Evolutionary conservation across 176 grass and related monocot genomes (phyloP).

Genomic region (Thalia dealbata): DNA sequence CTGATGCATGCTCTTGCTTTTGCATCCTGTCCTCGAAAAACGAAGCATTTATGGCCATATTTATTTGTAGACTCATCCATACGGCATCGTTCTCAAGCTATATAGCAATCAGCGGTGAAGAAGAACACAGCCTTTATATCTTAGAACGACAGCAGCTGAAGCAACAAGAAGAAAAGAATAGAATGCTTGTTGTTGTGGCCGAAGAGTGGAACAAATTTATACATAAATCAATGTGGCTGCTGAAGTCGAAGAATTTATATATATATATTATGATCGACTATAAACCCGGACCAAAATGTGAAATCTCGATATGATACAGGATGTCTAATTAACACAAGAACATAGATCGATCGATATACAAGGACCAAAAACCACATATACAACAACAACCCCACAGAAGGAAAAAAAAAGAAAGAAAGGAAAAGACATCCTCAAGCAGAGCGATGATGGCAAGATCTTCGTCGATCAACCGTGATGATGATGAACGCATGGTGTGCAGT

Average conservation of each 20-base stretch:
- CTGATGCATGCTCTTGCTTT: background rate
- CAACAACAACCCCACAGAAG: background rate
- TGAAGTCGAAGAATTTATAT: background rate
- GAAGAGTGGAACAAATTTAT: no score
- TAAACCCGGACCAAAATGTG: background rate
- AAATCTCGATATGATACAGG: slow-evolving; percentile 1
- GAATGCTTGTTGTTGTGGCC: no score
- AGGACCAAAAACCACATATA: slow-evolving; percentile 1
- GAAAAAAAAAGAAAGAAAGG: no score
- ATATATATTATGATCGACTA: background rate
- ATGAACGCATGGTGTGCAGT: slow-evolving; percentile 5
- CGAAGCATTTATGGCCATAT: no score
- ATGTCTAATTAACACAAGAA: background rate
- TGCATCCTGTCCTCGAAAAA: background rate
- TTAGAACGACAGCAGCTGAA: no score
- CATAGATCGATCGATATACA: slow-evolving; percentile 10
- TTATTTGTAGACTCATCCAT: no score
- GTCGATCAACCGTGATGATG: slow-evolving; percentile 8
- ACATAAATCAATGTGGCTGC: background rate
- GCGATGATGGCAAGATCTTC: background rate
- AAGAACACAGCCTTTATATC: no score
- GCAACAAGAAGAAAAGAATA: no score
- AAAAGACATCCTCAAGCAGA: background rate
- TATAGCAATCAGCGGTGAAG: no score
- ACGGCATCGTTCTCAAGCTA: no score